Base-by-base conservation (phyloP, 225 moss, liverwort and hornwort species). In the Straminergon stramineum region DNA sequence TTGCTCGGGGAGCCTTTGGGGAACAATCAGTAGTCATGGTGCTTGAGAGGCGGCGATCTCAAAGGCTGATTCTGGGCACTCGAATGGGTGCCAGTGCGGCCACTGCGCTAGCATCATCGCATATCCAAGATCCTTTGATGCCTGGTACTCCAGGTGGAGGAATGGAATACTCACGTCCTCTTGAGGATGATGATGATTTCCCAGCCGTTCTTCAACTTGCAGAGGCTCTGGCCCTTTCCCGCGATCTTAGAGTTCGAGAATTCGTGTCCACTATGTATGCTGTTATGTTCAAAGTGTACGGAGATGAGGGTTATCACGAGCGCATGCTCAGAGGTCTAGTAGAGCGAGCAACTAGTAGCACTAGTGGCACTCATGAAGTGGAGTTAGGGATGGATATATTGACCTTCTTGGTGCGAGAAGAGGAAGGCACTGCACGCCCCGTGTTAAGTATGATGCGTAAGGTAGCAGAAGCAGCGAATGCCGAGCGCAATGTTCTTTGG, bases 1-100 rank as follows among this genome's bases (percentile, higher is more conserved):
- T 99, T 86, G 95, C 97, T 48, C 94, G 97, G 75, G 99, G 99
- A 85, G 99, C 99, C 28, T 99, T 99, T 87, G 99, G 99, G 89
- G 97, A 99, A 91, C 99, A 97, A 92, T 97, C 97, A 74, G 99
- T 99, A 87, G 97, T 97, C 45, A 97, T 99, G 99, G 97, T 99
- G 88, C 92, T 99, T 76, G 96, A 99, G 93, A 97, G 99, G 92
- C 96, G 99, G 37, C 95, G 96, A 31, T 97, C 99, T 84, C 95
- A 99, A 93, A 95, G 97, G 91, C 93, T 97, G 41, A 93, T 96
- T 57, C 92, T 96, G 88, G 97, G 96, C 91, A 92, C 96, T 69
- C 96, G 94, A 57, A 94, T 95, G 91, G 93, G 91, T 89, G 88
- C 92, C 43, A 94, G 93, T 89, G 84, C 89, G 88, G 92, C 90